These are phyloP conservation scores for Parasarocladium wereldwijsianum DNA, from an alignment of 2,329 filamentous ascomycete genomes.

Conservation along the genomic window DNA sequence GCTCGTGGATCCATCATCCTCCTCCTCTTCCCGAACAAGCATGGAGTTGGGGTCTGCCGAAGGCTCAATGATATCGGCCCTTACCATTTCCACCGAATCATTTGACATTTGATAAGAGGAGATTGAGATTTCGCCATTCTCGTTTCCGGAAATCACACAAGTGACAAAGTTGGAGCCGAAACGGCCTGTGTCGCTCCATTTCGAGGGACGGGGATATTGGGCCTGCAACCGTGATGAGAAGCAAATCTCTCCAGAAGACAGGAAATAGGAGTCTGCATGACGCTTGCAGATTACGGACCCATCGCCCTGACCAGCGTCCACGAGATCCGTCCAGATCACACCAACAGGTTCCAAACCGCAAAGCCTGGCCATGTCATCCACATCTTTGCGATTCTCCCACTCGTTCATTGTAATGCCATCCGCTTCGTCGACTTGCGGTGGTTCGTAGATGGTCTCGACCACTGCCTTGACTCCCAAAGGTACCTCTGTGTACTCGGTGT, in stretches of 20 bases:
- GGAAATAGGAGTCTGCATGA: conserved; percentile 86
- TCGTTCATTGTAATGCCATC: conserved; percentile 76
- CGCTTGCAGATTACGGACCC: conserved; percentile 88
- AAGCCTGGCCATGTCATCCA: conserved; percentile 65
- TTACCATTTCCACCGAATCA: conserved; percentile 91
- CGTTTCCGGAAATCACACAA: conserved; percentile 87
- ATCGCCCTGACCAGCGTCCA: conserved; percentile 67
- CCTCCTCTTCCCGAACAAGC: conserved; percentile 86
- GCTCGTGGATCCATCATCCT: conserved; percentile 55
- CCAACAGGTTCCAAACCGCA: conserved; percentile 84
- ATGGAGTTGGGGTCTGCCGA: conserved; percentile 87
- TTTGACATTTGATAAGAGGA: conserved; percentile 92
- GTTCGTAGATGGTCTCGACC: conserved; percentile 94
- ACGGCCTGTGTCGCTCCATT: conserved; percentile 89
- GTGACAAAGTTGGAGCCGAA: conserved; percentile 98
- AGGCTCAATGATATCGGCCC: conserved; percentile 86
- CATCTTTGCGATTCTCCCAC: conserved; percentile 72
- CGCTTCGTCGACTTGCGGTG: conserved; percentile 75
- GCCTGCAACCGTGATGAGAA: conserved; percentile 84
- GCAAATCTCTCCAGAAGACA: conserved; percentile 81
- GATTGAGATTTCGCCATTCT: conserved; percentile 74
- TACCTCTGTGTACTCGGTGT: conserved; percentile 81
- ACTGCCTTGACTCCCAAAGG: conserved; percentile 90
- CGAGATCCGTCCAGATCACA: conserved; percentile 85
- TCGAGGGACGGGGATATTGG: conserved; percentile 75